Evolutionary conservation across 2,329 filamentous ascomycete genomes (phyloP).

Genomic region (Cadophora sp.): DNA sequence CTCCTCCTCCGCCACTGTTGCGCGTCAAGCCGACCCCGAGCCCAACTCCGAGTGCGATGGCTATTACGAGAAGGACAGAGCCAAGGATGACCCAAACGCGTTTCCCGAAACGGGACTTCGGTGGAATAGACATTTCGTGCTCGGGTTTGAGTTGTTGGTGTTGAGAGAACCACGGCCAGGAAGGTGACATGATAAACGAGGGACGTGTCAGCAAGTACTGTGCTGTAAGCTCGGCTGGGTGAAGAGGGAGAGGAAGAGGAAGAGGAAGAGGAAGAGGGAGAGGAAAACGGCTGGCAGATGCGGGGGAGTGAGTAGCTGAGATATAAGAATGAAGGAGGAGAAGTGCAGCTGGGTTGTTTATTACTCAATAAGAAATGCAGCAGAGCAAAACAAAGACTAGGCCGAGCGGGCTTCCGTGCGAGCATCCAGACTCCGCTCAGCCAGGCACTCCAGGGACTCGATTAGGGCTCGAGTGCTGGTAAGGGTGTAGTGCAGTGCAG

Average conservation of each 20-base stretch:
- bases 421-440: background rate
- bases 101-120: constrained; percentile 22
- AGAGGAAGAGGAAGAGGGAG: background rate
- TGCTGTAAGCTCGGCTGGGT: background rate
- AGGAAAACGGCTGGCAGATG: background rate
- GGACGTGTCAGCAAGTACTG: constrained; percentile 1
- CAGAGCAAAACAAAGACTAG: background rate
- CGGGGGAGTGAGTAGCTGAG: constrained; percentile 4
- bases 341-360: constrained; percentile 2
- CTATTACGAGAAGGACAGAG: constrained; percentile 26
- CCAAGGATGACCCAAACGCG: constrained; percentile 31
- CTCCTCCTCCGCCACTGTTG: constrained; percentile 28
- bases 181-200: constrained; percentile 12
- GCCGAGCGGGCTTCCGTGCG: constrained; percentile 6
- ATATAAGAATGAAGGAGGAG: background rate
- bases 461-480: background rate
- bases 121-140: constrained; percentile 11
- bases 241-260: background rate
- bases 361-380: constrained; percentile 4
- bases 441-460: background rate
- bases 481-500: too few relatives aligned
- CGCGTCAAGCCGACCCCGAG: constrained; percentile 59
- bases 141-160: constrained; percentile 17
- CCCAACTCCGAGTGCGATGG: constrained; percentile 50
- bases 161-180: constrained; percentile 8